Evolutionary conservation across 2,329 filamentous ascomycete species (phyloP).

Genomic region (Pseudopithomyces maydicus): DNA sequence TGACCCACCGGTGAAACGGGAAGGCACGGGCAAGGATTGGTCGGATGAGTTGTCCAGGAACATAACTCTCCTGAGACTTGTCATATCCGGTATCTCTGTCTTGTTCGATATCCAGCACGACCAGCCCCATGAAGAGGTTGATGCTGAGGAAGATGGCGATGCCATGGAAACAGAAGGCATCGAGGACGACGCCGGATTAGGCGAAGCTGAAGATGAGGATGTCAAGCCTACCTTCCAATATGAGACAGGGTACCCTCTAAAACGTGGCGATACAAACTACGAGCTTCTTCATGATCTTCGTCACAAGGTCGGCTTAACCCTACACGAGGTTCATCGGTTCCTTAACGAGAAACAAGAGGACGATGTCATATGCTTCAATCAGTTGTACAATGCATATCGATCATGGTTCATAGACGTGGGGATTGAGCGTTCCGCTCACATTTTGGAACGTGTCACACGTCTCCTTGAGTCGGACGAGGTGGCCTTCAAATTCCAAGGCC

Average conservation of each 20-base stretch:
- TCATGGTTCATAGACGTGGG: conserved; percentile 98
- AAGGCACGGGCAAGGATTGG: conserved; percentile 98
- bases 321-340: conserved; percentile 86
- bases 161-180: conserved; percentile 52
- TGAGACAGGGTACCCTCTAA: conserved; percentile 81
- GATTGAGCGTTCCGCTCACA: conserved; percentile 92
- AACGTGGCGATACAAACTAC: conserved; percentile 65
- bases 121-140: conserved; percentile 36
- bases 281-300: conserved; percentile 78
- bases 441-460: conserved; percentile 83
- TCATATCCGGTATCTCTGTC: conserved; percentile 86
- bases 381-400: conserved; percentile 87
- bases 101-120: conserved; percentile 75
- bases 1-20: conserved; percentile 80
- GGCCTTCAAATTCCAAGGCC: conserved; percentile 91
- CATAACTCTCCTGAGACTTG: conserved; percentile 83
- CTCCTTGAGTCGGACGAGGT: conserved; percentile 86
- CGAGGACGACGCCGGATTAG: conserved; percentile 59
- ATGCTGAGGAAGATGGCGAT: conserved; percentile 35
- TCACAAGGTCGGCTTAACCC: conserved; percentile 75
- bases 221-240: conserved; percentile 87
- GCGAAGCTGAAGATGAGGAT: conserved; percentile 77
- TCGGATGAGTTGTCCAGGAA: conserved; percentile 94
- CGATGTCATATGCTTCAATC: conserved; percentile 93
- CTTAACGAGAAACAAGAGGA: conserved; percentile 85